Conservation (phyloP, 192 early-diverging fungal genomes). For the Backusella psychrophila region DNA sequence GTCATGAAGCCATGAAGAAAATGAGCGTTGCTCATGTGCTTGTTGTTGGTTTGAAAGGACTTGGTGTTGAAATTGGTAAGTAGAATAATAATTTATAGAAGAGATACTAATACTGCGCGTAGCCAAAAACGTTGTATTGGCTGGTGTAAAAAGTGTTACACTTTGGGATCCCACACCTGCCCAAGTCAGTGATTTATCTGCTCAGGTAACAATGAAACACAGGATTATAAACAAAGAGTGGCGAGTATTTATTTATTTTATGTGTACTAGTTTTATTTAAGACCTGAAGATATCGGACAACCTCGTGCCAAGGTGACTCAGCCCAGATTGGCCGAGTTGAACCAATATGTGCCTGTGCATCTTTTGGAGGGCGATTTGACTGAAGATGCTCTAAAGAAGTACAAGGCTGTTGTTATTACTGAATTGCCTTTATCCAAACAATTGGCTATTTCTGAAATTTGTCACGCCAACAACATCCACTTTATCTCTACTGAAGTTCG, state of each 20-base stretch:
- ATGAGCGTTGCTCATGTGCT: slow-evolving; percentile 97
- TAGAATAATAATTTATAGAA: background rate
- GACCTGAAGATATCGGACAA: slow-evolving; percentile 80
- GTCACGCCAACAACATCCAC: slow-evolving; percentile 68
- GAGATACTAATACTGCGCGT: background rate
- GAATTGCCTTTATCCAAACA: slow-evolving; percentile 74
- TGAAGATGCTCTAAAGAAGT: slow-evolving; percentile 43
- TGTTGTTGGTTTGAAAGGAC: slow-evolving; percentile 92
- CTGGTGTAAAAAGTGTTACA: slow-evolving; percentile 98
- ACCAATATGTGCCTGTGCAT: slow-evolving; percentile 94
- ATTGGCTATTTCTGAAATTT: slow-evolving; percentile 82
- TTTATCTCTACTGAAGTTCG: slow-evolving; percentile 89
- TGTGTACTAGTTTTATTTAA: slow-evolving; percentile 81
- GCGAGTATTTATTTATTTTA: background rate
- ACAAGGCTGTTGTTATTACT: slow-evolving; percentile 85
- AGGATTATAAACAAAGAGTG: background rate
- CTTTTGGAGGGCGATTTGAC: slow-evolving; percentile 78
- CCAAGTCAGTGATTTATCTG: slow-evolving; percentile 81
- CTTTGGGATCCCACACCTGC: slow-evolving; percentile 83
- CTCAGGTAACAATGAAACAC: slow-evolving; percentile 58
- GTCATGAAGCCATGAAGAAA: slow-evolving; percentile 96
- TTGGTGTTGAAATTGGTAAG: slow-evolving; percentile 97
- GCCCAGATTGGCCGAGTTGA: slow-evolving; percentile 89
- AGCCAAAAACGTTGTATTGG: slow-evolving; percentile 98
- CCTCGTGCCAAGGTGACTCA: slow-evolving; percentile 73